phyloP scores from a whole-genome alignment of 1,284 basidiomycete genomes.

The Cystobasidium pallidum region DNA sequence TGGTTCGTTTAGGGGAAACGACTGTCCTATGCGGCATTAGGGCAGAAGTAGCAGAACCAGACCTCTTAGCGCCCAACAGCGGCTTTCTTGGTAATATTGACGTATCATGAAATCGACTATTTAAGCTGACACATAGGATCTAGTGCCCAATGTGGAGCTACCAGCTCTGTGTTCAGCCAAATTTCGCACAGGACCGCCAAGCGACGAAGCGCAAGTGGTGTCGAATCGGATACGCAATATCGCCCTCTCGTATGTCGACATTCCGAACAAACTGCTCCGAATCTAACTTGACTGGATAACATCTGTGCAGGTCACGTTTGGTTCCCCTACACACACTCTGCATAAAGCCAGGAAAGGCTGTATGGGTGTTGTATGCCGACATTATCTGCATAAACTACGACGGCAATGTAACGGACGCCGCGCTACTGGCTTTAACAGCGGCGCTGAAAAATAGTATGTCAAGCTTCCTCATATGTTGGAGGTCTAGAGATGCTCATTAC shows the following conservation, averaged over 20 bases:
- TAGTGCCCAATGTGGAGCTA: constrained; percentile 85
- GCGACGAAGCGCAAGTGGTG: constrained; percentile 85
- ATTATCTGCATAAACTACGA: constrained; percentile 95
- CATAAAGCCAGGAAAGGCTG: constrained; percentile 77
- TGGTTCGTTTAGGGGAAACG: constrained; percentile 85
- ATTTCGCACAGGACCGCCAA: constrained; percentile 92
- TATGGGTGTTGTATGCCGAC: constrained; percentile 91
- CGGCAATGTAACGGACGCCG: constrained; percentile 90
- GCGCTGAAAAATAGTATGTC: constrained; percentile 79
- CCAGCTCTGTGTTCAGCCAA: constrained; percentile 87
- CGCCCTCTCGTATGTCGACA: constrained; percentile 65
- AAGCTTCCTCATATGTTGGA: neutral
- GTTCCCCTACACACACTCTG: constrained; percentile 71
- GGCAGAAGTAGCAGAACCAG: constrained; percentile 88
- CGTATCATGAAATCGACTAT: neutral
- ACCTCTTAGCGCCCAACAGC: constrained; percentile 69
- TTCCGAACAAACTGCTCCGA: neutral
- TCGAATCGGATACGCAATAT: constrained; percentile 79
- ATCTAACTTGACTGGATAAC: neutral
- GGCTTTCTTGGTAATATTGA: constrained; percentile 71
- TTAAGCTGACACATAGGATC: neutral
- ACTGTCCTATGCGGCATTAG: constrained; percentile 91
- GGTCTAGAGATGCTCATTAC: neutral
- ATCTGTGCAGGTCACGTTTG: constrained; percentile 64
- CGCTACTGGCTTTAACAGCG: constrained; percentile 80